phyloP scores from a whole-genome alignment of 2,329 filamentous ascomycete species.

The Aspergillus sp. region DNA sequence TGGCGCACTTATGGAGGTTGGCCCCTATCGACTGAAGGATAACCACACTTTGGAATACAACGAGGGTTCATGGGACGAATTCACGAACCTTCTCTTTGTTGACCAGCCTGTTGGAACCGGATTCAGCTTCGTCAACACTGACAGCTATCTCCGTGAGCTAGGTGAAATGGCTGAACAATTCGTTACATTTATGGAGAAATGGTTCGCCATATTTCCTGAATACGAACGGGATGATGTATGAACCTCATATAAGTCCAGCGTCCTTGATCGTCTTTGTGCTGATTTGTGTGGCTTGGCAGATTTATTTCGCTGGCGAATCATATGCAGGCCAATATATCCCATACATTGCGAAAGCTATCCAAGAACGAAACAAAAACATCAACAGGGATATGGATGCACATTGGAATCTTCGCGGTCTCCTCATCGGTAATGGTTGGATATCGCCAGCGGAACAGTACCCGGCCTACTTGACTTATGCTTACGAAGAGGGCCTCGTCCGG shows the following conservation, averaged over 20 bases:
- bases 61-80: conserved; percentile 97
- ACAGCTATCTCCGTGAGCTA: conserved; percentile 82
- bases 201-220: conserved; percentile 85
- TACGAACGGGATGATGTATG: conserved; percentile 89
- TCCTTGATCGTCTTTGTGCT: conserved; percentile 5
- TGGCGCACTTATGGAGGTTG: conserved; percentile 93
- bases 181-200: conserved; percentile 84
- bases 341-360: conserved; percentile 88
- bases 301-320: conserved; percentile 94
- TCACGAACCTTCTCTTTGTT: conserved; percentile 93
- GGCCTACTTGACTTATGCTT: conserved; percentile 78
- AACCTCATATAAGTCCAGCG: conserved; percentile 18
- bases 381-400: conserved; percentile 37
- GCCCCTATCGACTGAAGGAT: conserved; percentile 83
- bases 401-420: conserved; percentile 80
- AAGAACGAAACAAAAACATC: conserved; percentile 75
- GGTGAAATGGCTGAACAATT: conserved; percentile 89
- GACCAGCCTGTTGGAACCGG: conserved; percentile 97
- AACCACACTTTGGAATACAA: conserved; percentile 73
- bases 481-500: conserved; percentile 71
- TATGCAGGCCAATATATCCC: conserved; percentile 97
- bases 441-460: conserved; percentile 87
- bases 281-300: conserved; percentile 48
- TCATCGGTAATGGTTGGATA: conserved; percentile 99
- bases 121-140: conserved; percentile 90